Base-by-base conservation (phyloP, 2,329 filamentous ascomycete species). In the Alternaria angustiovoidea region DNA sequence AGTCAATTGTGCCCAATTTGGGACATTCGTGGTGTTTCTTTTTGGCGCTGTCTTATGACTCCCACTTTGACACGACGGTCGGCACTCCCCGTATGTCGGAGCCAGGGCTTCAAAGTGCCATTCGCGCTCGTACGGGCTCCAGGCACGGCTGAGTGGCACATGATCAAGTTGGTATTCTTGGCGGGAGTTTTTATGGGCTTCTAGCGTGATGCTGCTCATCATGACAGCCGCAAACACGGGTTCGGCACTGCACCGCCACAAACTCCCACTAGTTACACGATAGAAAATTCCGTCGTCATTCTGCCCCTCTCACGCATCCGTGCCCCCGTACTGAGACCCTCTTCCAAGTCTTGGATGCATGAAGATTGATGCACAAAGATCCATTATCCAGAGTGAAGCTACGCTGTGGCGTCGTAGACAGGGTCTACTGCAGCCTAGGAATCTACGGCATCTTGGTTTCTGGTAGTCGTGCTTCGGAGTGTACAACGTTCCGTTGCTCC, bases 131-230 rank as follows among this genome's bases (percentile, higher is more conserved):
- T 30, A 34, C 44, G 38, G 48, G 38, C 44, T 58, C 63, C 55
- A 63, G 55, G 67, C 61, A 51, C 36, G 9, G 6, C 9, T 36
- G 7, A 20, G 32, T 38, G 34, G 49, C 32, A 51, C 49, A 41
- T 51, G 47, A 54, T 55, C 51, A 60, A 12, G 53, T 67, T 61
- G 61, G 34, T 34, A 55, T 48, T 32, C 66, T 71, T 70, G 62
- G 66, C 67, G 28, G 18, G 54, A 65, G 51, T 39, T 43, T 62
- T 46, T 52, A 53, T 59, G 41, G 12, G 24, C 54, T 63, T 57
- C 62, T 70, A 69, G 69, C 67, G 71, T 70, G 64, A 71, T 67
- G 68, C 73, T 66, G 74, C 63, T 47, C 32, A 52, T 60, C 54
- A 62, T 62, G 54, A 65, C 38, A 53, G 57, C 63, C 68, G 57